A percentile compares a stretch with the other conserved stretches of the same genome.
Conservation (phyloP, 257 asterid species). For the Nicotiana tomentosiformis region DNA sequence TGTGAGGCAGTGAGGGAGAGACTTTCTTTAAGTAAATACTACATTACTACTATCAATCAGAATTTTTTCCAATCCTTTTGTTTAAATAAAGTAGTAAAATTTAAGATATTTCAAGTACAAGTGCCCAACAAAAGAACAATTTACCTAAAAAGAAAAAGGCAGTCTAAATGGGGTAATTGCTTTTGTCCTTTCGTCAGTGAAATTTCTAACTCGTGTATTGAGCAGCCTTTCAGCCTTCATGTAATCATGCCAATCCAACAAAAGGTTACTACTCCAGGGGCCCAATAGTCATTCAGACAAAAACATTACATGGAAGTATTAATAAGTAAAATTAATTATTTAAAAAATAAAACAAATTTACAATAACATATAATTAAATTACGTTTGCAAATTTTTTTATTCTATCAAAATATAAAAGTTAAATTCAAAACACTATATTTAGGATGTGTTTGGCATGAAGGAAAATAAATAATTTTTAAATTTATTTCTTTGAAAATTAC, state of each 20-base stretch:
- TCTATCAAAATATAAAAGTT: too few species aligned
- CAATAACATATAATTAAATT: too few species aligned
- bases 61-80: not conserved
- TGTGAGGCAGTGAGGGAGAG: not conserved
- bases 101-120: not conserved
- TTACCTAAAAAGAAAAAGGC: not conserved
- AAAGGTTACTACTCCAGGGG: not conserved
- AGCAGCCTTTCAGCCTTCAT: not conserved
- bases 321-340: too few species aligned
- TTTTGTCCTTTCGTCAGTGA: not conserved
- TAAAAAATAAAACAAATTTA: too few species aligned
- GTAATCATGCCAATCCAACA: not conserved
- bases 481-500: too few species aligned
- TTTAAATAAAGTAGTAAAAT: not conserved
- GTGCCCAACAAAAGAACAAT: too few species aligned
- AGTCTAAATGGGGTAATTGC: not conserved
- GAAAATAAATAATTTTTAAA: too few species aligned
- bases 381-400: too few species aligned
- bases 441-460: too few species aligned
- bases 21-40: not conserved
- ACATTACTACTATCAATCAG: not conserved
- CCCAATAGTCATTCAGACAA: not conserved
- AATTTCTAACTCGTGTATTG: not conserved
- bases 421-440: too few species aligned
- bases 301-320: too few species aligned